Conservation (phyloP, 2,329 filamentous ascomycete genomes). For the Ceratocystis huliohia region DNA sequence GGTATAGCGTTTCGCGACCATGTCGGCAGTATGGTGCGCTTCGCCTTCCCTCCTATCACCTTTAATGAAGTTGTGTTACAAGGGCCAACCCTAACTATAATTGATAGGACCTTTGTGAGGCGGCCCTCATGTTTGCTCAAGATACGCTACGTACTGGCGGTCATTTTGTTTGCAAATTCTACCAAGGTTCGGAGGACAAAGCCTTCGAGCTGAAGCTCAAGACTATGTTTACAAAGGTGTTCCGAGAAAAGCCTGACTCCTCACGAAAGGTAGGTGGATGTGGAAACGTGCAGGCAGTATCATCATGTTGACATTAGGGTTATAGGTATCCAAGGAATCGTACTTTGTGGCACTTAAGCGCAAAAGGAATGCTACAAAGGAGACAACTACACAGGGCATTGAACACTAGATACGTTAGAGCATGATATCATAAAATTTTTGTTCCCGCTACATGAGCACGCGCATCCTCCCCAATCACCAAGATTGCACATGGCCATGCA, state of each 20-base stretch:
- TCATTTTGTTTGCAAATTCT: constrained; percentile 95
- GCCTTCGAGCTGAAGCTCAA: constrained; percentile 60
- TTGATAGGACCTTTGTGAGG: constrained; percentile 70
- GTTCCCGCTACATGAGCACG: background rate
- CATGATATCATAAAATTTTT: background rate
- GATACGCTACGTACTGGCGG: constrained; percentile 73
- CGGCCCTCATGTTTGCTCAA: constrained; percentile 67
- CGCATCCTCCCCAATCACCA: background rate
- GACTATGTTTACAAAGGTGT: constrained; percentile 65
- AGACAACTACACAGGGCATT: constrained; percentile 8
- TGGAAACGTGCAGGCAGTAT: background rate
- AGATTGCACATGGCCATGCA: constrained; percentile 4
- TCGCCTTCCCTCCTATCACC: background rate
- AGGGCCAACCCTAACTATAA: background rate
- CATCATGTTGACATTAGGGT: constrained; percentile 15
- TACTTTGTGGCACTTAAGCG: constrained; percentile 73
- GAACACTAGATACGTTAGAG: background rate
- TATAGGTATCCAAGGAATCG: constrained; percentile 67
- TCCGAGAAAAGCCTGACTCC: constrained; percentile 80
- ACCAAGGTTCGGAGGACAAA: constrained; percentile 80
- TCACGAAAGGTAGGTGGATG: constrained; percentile 58
- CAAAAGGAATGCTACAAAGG: constrained; percentile 32
- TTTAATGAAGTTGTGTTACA: background rate
- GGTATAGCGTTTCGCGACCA: constrained; percentile 80
- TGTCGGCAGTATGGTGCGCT: constrained; percentile 78